Base-by-base conservation (phyloP, 495 filamentous ascomycete genomes). In the Rhypophila decipiens region DNA sequence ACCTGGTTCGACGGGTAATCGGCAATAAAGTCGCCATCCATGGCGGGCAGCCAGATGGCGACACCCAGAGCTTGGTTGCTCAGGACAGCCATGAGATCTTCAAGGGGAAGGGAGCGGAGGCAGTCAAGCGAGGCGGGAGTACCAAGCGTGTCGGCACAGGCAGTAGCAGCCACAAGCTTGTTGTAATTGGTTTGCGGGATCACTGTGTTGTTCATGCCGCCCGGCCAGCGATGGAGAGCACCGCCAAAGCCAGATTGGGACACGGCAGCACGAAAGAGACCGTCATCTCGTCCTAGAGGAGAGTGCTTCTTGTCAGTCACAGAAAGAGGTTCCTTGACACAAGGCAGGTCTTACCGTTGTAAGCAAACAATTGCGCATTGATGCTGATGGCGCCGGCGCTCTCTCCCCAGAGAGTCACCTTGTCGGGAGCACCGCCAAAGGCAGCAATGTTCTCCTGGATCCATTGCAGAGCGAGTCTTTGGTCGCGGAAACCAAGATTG, bases 381-480 rank as follows among this genome's bases (percentile, higher is more conserved):
- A 82, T 70, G 27, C 70, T 75, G 35, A 72, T 66, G 3, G 64
- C 78, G 5, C 79, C 77, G 2, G 77, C 73, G 2, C 68, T 73
- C 56, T 73, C 67, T 13, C 65, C 70, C 65, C 63, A 69, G 13
- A 69, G 51, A 8, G 65, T 65, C 1, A 75, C 69, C 42, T 60
- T 67, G 4, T 47, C 18, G 29, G 62, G 64, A 47, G 64, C 55
- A 3, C 79, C 74, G 8, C 74, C 71, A 55, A 81, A 80, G 1
- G 67, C 67, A 2, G 51, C 69, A 47, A 82, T 82, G 40, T 80
- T 79, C 37, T 82, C 76, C 31, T 74, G 67, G 39, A 80, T 60
- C 71, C 70, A 75, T 21, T 64, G 47, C 4, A 72, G 56, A 2
- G 60, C 69, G 15, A 70, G 55, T 24, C 71, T 50, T 52, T 73